Evolutionary conservation across 2,329 filamentous ascomycete species (phyloP).

Genomic region (Fusarium bactridioides): DNA sequence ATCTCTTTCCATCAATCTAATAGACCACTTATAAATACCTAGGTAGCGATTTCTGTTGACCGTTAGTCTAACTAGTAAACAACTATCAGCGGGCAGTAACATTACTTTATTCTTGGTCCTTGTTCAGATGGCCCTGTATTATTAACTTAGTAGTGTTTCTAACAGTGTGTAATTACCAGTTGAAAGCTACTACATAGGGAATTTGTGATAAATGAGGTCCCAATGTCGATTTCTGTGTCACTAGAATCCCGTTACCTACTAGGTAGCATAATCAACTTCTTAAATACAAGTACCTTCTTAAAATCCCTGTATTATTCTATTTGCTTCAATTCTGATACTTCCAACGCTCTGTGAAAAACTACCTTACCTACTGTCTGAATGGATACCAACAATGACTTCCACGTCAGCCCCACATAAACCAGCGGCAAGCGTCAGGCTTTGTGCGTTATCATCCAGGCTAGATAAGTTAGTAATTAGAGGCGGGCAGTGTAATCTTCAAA

Average conservation of each 20-base stretch:
- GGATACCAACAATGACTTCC: background rate
- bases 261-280: background rate
- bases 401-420: conserved; percentile 4
- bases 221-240: background rate
- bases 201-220: background rate
- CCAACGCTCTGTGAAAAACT: background rate
- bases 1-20: background rate
- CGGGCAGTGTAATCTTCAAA: background rate
- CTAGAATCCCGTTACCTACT: background rate
- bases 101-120: background rate
- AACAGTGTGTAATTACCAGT: background rate
- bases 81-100: background rate
- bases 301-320: background rate
- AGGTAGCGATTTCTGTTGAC: background rate
- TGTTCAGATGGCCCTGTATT: background rate
- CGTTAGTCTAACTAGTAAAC: background rate
- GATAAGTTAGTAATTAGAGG: background rate
- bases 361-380: background rate
- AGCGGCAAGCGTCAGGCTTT: conserved; percentile 2
- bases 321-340: background rate
- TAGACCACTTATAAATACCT: background rate
- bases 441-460: background rate
- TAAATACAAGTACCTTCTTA: background rate
- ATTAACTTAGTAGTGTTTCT: too few species aligned
- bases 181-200: background rate